Conservation (phyloP, 305 asterid genomes). For the Fraxinus greggii region DNA sequence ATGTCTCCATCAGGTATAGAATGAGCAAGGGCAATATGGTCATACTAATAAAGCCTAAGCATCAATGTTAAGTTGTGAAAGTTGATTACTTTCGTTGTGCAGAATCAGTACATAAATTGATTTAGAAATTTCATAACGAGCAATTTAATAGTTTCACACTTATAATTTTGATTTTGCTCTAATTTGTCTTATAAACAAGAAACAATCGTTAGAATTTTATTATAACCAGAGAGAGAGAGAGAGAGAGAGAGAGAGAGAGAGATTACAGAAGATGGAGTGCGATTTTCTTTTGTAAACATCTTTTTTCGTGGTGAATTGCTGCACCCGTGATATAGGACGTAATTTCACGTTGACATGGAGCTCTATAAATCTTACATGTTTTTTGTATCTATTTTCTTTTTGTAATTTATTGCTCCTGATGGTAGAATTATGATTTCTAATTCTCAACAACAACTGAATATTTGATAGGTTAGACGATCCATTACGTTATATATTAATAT, state of each 20-base stretch:
- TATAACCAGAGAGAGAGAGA: not conserved
- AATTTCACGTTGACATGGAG: not conserved
- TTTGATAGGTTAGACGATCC: not conserved
- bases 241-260: not conserved
- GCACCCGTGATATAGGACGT: too few relatives aligned
- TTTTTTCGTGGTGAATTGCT: not conserved
- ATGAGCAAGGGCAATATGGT: constrained; percentile 25
- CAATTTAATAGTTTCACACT: too few relatives aligned
- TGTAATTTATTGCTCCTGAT: not conserved
- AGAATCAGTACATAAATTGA: too few relatives aligned
- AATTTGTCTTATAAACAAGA: not conserved
- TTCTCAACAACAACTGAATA: not conserved
- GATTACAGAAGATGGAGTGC: not conserved
- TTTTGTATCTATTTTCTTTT: not conserved
- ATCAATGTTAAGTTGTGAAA: not conserved
- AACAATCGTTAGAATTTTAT: too few relatives aligned
- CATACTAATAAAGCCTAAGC: not conserved
- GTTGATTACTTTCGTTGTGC: not conserved
- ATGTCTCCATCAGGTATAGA: not conserved
- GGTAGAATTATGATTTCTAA: not conserved
- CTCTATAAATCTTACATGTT: too few relatives aligned
- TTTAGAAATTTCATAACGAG: not conserved
- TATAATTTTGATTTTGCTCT: too few relatives aligned
- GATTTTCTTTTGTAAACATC: not conserved
- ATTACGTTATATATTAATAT: not conserved